Evolutionary conservation across 2,329 filamentous ascomycete species (phyloP).

Genomic region (Pseudogymnoascus sp.): DNA sequence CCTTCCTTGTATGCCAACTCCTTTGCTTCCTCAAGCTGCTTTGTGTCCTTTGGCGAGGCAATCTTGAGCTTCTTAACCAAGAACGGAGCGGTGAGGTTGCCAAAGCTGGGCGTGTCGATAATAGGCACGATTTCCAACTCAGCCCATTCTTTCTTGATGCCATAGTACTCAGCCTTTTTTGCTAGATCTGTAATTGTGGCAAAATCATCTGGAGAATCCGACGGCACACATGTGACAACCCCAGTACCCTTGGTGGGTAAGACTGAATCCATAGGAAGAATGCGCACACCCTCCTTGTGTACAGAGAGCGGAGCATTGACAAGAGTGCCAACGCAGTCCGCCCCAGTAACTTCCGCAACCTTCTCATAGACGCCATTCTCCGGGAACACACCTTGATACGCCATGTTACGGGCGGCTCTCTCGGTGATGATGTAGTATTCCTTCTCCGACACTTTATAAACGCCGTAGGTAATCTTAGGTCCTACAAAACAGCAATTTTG

Average conservation of each 20-base stretch:
- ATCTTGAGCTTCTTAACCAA: conserved; percentile 93
- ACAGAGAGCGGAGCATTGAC: conserved; percentile 83
- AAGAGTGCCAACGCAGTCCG: conserved; percentile 77
- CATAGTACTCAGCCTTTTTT: conserved; percentile 95
- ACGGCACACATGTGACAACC: conserved; percentile 91
- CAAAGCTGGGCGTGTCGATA: conserved; percentile 80
- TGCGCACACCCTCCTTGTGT: conserved; percentile 73
- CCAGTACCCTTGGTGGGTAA: conserved; percentile 91
- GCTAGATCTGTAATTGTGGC: conserved; percentile 78
- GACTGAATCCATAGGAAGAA: conserved; percentile 91
- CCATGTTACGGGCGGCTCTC: conserved; percentile 85
- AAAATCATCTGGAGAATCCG: conserved; percentile 91
- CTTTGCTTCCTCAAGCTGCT: conserved; percentile 86
- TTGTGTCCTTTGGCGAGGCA: conserved; percentile 87
- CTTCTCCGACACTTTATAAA: conserved; percentile 69
- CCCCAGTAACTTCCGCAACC: conserved; percentile 65
- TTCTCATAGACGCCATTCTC: conserved; percentile 67
- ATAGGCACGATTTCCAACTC: conserved; percentile 83
- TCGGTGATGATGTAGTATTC: conserved; percentile 82
- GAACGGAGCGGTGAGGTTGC: conserved; percentile 71
- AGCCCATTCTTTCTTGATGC: conserved; percentile 94
- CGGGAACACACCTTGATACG: conserved; percentile 80
- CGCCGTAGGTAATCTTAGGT: conserved; percentile 77
- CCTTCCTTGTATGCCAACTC: conserved; percentile 95
- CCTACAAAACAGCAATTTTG: conserved; percentile 94